phyloP scores from a whole-genome alignment of 495 filamentous ascomycete species.

The Stereocaulon alpinum region DNA sequence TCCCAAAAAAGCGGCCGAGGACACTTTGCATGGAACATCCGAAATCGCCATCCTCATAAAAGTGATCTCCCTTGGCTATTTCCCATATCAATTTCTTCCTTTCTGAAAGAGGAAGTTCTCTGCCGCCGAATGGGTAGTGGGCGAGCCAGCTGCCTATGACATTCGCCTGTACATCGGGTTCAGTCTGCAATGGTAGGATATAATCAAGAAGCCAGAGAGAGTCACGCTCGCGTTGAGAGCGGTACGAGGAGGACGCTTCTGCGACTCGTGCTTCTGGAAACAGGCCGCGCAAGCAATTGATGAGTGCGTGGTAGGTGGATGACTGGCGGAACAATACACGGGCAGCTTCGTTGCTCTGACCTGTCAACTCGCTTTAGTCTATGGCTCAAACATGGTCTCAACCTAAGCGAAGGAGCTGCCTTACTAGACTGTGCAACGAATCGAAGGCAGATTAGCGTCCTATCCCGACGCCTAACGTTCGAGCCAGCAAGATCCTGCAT shows the following conservation, averaged over 20 bases:
- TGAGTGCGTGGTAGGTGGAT: slow-evolving; percentile 29
- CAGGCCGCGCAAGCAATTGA: slow-evolving; percentile 41
- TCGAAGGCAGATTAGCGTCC: slow-evolving; percentile 35
- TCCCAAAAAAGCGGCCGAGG: slow-evolving; percentile 28
- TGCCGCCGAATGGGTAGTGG: slow-evolving; percentile 36
- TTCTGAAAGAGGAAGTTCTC: background rate
- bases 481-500: slow-evolving; percentile 34
- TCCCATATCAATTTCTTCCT: slow-evolving; percentile 3
- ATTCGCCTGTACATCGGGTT: slow-evolving; percentile 32
- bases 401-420: background rate
- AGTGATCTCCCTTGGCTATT: background rate
- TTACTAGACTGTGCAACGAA: slow-evolving; percentile 35
- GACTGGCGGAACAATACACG: background rate
- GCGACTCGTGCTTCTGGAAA: slow-evolving; percentile 27
- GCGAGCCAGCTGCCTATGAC: slow-evolving; percentile 39
- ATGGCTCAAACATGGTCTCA: background rate
- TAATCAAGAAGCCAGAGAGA: slow-evolving; percentile 12
- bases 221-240: slow-evolving; percentile 26
- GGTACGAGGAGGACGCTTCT: slow-evolving; percentile 20
- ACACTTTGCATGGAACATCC: slow-evolving; percentile 38
- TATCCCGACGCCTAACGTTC: slow-evolving; percentile 27
- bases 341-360: background rate
- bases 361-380: background rate
- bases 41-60: slow-evolving; percentile 4
- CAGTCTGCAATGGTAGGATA: background rate